phyloP scores from a whole-genome alignment of 495 filamentous ascomycete genomes.

The Emericellopsis terricola region DNA sequence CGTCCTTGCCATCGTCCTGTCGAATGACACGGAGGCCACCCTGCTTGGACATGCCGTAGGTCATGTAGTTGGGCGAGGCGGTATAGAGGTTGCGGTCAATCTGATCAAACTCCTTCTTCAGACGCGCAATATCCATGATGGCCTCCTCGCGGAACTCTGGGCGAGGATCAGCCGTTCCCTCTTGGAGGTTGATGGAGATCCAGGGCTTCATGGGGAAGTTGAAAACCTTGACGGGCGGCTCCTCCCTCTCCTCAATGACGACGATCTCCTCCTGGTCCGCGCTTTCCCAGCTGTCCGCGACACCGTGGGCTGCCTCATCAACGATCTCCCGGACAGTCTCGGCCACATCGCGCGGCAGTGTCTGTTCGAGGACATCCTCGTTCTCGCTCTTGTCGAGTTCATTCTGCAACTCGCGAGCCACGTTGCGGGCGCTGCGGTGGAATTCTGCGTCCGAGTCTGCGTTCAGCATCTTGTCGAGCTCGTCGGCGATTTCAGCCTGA shows the following conservation, averaged over 20 bases:
- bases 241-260: conserved; percentile 44
- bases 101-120: conserved; percentile 97
- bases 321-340: conserved; percentile 38
- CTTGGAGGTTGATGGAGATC: conserved; percentile 50
- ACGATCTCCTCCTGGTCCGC: conserved; percentile 53
- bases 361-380: conserved; percentile 27
- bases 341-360: conserved; percentile 29
- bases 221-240: conserved; percentile 55
- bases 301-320: conserved; percentile 36
- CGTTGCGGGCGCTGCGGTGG: conserved; percentile 20
- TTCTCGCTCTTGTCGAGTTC: conserved; percentile 40
- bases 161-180: conserved; percentile 24
- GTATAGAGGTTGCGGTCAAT: conserved; percentile 82
- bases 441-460: conserved; percentile 26
- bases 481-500: conserved; percentile 26
- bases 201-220: conserved; percentile 95
- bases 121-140: conserved; percentile 72
- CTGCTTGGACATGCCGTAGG: conserved; percentile 80
- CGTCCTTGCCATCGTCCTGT: conserved; percentile 81
- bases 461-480: conserved; percentile 21
- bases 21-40: conserved; percentile 83
- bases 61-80: conserved; percentile 80
- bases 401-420: conserved; percentile 32
- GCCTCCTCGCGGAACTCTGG: conserved; percentile 47
- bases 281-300: conserved; percentile 66